Conservation (phyloP, 2,329 filamentous ascomycete genomes). For the Westerdykella sp. region DNA sequence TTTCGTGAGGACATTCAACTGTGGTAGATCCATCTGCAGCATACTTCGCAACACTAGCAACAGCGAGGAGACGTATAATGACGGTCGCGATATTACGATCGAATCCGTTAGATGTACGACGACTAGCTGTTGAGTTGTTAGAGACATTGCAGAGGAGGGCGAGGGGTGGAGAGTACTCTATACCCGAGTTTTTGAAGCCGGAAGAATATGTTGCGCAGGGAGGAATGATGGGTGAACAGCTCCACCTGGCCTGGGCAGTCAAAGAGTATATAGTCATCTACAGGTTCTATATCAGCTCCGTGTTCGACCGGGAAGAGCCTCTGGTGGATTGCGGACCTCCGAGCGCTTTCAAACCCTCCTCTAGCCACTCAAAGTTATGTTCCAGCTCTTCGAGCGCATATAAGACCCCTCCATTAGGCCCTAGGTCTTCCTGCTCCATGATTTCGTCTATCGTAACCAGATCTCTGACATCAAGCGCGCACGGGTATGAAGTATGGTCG, state of each 20-base stretch:
- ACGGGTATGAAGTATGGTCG: constrained; percentile 82
- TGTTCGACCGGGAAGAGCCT: neutral
- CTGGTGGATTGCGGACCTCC: constrained; percentile 43
- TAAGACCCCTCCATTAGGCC: constrained; percentile 85
- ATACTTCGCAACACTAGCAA: constrained; percentile 90
- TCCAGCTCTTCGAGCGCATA: constrained; percentile 96
- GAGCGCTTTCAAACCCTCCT: constrained; percentile 69
- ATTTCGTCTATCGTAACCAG: constrained; percentile 89
- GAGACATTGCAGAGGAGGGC: constrained; percentile 5
- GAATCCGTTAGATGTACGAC: constrained; percentile 91
- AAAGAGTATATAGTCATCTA: constrained; percentile 86
- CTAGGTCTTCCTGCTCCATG: constrained; percentile 84
- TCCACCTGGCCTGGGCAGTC: constrained; percentile 97
- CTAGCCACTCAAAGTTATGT: constrained; percentile 87
- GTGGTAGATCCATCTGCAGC: constrained; percentile 95
- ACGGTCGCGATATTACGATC: constrained; percentile 86
- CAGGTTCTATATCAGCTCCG: constrained; percentile 1
- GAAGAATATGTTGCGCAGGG: constrained; percentile 85
- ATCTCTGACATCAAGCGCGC: constrained; percentile 82
- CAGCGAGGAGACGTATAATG: constrained; percentile 88
- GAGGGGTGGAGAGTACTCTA: constrained; percentile 58
- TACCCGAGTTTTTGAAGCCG: constrained; percentile 86
- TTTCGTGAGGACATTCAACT: constrained; percentile 94
- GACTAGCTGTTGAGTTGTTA: constrained; percentile 61
- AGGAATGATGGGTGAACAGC: constrained; percentile 91